phyloP scores from a whole-genome alignment of 352 stramenopile species.

The Plasmopara viticola region DNA sequence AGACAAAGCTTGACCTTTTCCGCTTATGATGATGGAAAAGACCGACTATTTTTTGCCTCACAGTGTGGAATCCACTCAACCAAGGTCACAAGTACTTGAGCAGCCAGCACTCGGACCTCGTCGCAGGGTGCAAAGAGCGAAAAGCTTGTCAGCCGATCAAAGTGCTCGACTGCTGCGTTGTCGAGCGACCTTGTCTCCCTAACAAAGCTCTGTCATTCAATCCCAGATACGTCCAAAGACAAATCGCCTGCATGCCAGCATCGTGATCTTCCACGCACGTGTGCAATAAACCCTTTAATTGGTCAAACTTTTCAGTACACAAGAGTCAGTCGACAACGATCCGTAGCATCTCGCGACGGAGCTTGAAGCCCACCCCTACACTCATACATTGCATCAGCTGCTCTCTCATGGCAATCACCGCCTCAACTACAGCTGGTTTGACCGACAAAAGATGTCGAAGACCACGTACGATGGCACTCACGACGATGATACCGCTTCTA shows the following conservation, averaged over 20 bases:
- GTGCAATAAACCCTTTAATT: no score
- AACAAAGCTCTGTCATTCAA: no score
- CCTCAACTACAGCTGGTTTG: slow-evolving; percentile 58
- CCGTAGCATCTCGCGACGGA: slow-evolving; percentile 61
- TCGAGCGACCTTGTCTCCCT: neutral
- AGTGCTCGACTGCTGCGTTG: slow-evolving; percentile 15
- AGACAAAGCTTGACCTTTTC: slow-evolving; percentile 15
- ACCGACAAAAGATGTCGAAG: slow-evolving; percentile 53
- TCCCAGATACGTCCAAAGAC: no score
- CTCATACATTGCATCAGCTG: slow-evolving; percentile 76
- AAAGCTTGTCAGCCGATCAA: slow-evolving; percentile 27
- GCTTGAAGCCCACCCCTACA: slow-evolving; percentile 66
- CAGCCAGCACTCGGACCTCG: slow-evolving; percentile 24
- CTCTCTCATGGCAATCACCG: slow-evolving; percentile 67
- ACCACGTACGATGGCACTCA: no score
- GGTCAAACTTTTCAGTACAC: no score
- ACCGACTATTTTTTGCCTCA: slow-evolving; percentile 18
- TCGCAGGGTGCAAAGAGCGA: slow-evolving; percentile 28
- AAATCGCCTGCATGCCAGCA: no score
- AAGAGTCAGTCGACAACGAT: no score
- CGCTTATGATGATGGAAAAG: slow-evolving; percentile 14
- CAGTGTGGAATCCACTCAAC: slow-evolving; percentile 20
- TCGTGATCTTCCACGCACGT: no score
- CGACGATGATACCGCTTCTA: no score
- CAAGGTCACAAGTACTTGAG: slow-evolving; percentile 30